Evolutionary conservation across 352 stramenopile species (phyloP).

Genomic region (Phytophthora crassamura): DNA sequence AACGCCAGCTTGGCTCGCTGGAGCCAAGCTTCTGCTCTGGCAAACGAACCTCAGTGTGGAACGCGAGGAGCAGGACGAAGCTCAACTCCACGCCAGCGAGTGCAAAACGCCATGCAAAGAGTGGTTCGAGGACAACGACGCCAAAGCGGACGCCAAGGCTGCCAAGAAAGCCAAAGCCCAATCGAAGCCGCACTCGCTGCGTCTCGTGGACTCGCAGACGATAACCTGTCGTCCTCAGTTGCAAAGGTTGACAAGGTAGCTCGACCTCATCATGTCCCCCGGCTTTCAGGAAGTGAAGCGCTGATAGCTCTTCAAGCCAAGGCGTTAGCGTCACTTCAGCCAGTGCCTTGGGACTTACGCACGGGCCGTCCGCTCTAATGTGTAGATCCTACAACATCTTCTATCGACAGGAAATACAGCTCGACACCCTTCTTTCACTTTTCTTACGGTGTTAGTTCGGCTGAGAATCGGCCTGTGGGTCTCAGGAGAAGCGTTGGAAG

Average conservation of each 20-base stretch:
- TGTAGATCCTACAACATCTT: neutral
- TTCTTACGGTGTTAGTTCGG: conserved; percentile 3
- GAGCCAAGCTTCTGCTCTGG: conserved; percentile 65
- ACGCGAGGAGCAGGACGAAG: conserved; percentile 50
- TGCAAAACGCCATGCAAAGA: conserved; percentile 41
- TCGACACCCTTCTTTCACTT: neutral
- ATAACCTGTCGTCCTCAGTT: conserved; percentile 7
- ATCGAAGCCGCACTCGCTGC: conserved; percentile 21
- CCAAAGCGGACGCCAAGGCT: conserved; percentile 8
- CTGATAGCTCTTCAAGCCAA: conserved; percentile 25
- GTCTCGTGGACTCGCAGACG: conserved; percentile 21
- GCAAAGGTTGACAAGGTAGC: conserved; percentile 42
- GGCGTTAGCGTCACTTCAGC: conserved; percentile 9
- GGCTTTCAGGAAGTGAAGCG: conserved; percentile 16
- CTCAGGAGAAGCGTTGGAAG: conserved; percentile 58
- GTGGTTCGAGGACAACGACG: conserved; percentile 45
- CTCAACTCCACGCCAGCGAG: conserved; percentile 36
- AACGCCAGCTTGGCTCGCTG: conserved; percentile 47
- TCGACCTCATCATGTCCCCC: conserved; percentile 36
- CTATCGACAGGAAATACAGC: conserved; percentile 8
- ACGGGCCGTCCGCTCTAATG: conserved; percentile 47
- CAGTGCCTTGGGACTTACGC: conserved; percentile 50
- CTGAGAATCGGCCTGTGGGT: conserved; percentile 43
- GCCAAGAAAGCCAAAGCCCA: conserved; percentile 13
- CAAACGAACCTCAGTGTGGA: conserved; percentile 62